Conservation (phyloP, 2,329 filamentous ascomycete species). For the Botrytis pseudocinerea region DNA sequence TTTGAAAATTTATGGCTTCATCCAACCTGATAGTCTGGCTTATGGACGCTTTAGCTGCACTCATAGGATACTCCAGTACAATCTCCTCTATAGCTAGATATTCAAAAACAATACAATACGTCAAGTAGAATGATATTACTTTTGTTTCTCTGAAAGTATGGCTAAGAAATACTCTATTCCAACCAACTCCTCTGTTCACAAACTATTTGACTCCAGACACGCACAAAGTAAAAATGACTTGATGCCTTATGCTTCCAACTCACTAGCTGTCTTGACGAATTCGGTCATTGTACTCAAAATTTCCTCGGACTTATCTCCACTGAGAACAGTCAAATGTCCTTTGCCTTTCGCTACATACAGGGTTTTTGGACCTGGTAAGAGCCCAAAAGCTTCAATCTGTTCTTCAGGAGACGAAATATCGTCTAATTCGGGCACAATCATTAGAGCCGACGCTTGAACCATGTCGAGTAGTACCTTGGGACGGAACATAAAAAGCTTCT, state of each 20-base stretch:
- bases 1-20: not conserved
- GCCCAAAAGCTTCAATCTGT: not conserved
- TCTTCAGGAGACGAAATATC: not conserved
- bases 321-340: conserved; percentile 38
- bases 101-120: not conserved
- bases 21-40: not conserved
- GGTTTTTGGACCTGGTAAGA: conserved; percentile 33
- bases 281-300: conserved; percentile 26
- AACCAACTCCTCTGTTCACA: not conserved
- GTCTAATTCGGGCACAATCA: not conserved
- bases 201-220: not conserved
- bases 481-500: conserved; percentile 8
- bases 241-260: not conserved
- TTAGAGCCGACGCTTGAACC: not conserved
- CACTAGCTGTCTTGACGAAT: not conserved
- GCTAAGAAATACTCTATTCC: not conserved
- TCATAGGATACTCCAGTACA: not conserved
- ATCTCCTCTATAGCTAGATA: not conserved
- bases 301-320: conserved; percentile 31
- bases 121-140: not conserved
- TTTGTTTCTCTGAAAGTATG: not conserved
- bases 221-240: not conserved
- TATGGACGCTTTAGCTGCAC: not conserved
- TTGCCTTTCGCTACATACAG: conserved; percentile 33
- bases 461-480: conserved; percentile 2